phyloP scores from a whole-genome alignment of 2,329 filamentous ascomycete genomes.

The Colletotrichum siamense region DNA sequence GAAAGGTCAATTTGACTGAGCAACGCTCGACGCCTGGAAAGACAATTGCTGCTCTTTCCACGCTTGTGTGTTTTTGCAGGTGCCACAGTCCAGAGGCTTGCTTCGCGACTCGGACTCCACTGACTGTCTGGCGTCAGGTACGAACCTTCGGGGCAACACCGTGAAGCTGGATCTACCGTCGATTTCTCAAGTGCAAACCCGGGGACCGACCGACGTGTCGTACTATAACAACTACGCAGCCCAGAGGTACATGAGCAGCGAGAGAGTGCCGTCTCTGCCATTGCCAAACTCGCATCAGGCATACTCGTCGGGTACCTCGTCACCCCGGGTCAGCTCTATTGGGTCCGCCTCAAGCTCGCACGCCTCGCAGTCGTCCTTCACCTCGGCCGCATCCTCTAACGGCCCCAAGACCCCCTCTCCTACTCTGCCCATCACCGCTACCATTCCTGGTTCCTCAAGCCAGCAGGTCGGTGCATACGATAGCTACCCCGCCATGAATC shows the following conservation, averaged over 20 bases:
- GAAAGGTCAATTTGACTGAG: neutral
- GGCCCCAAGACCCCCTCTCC: constrained; percentile 82
- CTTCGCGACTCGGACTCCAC: neutral
- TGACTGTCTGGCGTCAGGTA: constrained; percentile 1
- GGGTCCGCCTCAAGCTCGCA: constrained; percentile 62
- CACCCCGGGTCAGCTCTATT: constrained; percentile 78
- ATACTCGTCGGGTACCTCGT: constrained; percentile 74
- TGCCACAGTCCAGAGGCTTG: neutral
- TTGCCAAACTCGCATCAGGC: constrained; percentile 73
- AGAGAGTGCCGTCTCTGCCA: constrained; percentile 75
- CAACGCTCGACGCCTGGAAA: neutral
- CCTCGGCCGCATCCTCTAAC: constrained; percentile 61
- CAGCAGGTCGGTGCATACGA: constrained; percentile 46
- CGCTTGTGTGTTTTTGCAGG: neutral
- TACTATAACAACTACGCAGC: constrained; percentile 73
- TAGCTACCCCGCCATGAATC: constrained; percentile 75
- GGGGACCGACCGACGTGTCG: constrained; percentile 74
- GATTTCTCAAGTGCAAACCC: constrained; percentile 82
- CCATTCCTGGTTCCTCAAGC: constrained; percentile 44
- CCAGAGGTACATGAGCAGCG: constrained; percentile 70
- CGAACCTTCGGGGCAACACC: constrained; percentile 57
- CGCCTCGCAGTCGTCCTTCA: constrained; percentile 61
- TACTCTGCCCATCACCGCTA: constrained; percentile 59
- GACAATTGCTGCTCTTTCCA: neutral
- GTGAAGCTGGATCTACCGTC: constrained; percentile 95